Evolutionary conservation across 1,284 basidiomycete genomes (phyloP).

Genomic region (Grifola frondosa): DNA sequence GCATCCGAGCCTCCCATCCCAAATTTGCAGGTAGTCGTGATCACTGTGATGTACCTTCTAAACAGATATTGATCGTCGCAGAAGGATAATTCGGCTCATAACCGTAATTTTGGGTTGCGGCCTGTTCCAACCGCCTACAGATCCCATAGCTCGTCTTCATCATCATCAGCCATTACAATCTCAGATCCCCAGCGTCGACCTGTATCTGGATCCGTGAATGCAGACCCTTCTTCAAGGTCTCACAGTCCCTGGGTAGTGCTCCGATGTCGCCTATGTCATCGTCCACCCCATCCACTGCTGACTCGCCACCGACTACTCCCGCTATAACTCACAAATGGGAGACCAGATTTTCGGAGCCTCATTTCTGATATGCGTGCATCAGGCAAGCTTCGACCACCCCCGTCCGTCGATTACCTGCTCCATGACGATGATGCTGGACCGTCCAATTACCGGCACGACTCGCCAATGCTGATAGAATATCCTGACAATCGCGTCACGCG

Average conservation of each 20-base stretch:
- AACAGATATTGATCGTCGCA: too few species aligned
- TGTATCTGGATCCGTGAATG: neutral
- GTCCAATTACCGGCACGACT: neutral
- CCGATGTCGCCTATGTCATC: neutral
- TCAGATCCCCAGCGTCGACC: neutral
- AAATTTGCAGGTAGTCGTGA: neutral
- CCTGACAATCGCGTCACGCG: too few species aligned
- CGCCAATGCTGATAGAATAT: too few species aligned
- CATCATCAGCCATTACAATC: neutral
- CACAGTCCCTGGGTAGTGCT: neutral
- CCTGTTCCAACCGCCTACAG: neutral
- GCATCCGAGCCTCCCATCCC: neutral
- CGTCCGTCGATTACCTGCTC: slow-evolving; percentile 7
- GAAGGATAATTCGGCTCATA: too few species aligned
- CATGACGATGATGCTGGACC: too few species aligned
- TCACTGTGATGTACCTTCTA: slow-evolving; percentile 7
- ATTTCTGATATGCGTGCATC: slow-evolving; percentile 11
- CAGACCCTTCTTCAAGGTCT: too few species aligned
- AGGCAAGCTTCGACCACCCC: slow-evolving; percentile 14
- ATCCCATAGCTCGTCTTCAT: neutral
- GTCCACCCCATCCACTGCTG: neutral
- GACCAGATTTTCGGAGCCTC: slow-evolving; percentile 6
- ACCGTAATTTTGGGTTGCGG: slow-evolving; percentile 1
- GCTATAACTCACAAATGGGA: neutral
- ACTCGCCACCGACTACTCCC: neutral